Base-by-base conservation (phyloP, 495 filamentous ascomycete species). In the Penicillium pancosmium region DNA sequence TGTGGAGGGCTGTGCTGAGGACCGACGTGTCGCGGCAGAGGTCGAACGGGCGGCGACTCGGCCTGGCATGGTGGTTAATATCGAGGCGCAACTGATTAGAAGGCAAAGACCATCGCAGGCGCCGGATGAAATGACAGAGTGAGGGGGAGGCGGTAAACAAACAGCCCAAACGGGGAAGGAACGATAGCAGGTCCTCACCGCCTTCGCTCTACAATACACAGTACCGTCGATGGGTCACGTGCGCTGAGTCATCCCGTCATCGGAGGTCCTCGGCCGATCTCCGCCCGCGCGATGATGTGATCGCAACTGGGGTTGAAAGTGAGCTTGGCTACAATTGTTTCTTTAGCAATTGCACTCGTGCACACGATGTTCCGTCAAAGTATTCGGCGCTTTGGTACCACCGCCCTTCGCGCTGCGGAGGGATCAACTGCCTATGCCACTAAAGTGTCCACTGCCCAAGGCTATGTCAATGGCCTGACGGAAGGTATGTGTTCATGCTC, bases 381-480 rank as follows among this genome's bases (percentile, higher is more conserved):
- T 48, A 69, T 84, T 35, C 81, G 86, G 47, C 78, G 76, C 11
- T 84, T 88, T 62, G 77, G 79, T 27, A 83, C 81, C 1, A 82
- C 82, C 18, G 81, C 83, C 59, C 67, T 77, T 54, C 80, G 80
- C 54, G 63, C 68, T 47, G 80, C 73, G 60, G 83, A 88, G 60
- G 76, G 70, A n/a, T 74, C 80, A 15, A 84, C 82, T 55, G 69
- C 79, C 7, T 89, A 90, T 62, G 78, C 79, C 27, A 78, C 87
- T 36, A 77, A 78, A 50, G 84, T 97, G 43, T 92, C 93, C 13
- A 87, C 86, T 71, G 91, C 89, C 25, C 94, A 98, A 73, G 89
- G 92, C 48, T 74, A 88, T 50, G 89, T 91, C 25, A 83, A 90
- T 68, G 93, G 94, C 11, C 80, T 98, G 51, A 87, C 91, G 54